Evolutionary conservation across 108 stramenopile genomes (phyloP).

Genomic region (Pseudonitzschia pungens): DNA sequence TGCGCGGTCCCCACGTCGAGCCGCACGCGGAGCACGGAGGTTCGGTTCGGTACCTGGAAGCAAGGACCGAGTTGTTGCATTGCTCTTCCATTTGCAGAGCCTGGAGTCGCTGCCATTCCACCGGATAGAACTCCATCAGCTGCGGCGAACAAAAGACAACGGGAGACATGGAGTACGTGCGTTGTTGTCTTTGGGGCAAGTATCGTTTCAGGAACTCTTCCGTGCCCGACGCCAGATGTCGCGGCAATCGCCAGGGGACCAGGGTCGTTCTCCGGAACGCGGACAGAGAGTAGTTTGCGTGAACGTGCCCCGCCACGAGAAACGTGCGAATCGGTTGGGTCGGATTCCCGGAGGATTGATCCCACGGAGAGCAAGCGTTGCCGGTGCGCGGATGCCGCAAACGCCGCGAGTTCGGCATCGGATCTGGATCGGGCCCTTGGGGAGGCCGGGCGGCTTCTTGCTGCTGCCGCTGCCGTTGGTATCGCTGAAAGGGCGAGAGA

Average conservation of each 20-base stretch:
- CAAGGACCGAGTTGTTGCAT: constrained; percentile 25
- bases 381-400: background rate
- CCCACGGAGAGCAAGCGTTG: constrained; percentile 22
- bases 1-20: constrained; percentile 52
- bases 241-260: constrained; percentile 38
- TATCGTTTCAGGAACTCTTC: background rate
- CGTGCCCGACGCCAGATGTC: background rate
- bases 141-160: constrained; percentile 48
- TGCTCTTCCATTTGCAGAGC: constrained; percentile 41
- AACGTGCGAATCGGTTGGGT: constrained; percentile 53
- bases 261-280: constrained; percentile 48
- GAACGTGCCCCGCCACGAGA: constrained; percentile 58
- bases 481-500: background rate
- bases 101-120: constrained; percentile 31
- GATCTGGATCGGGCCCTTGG: background rate
- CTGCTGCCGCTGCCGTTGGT: background rate
- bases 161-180: background rate
- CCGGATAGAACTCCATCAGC: constrained; percentile 31
- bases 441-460: background rate
- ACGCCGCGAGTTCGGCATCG: background rate
- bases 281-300: constrained; percentile 45
- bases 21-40: constrained; percentile 41
- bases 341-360: constrained; percentile 17
- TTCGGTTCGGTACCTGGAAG: constrained; percentile 49
- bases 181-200: background rate